Conservation (phyloP, 2,329 filamentous ascomycete genomes). For the Parascedosporium putredinis region DNA sequence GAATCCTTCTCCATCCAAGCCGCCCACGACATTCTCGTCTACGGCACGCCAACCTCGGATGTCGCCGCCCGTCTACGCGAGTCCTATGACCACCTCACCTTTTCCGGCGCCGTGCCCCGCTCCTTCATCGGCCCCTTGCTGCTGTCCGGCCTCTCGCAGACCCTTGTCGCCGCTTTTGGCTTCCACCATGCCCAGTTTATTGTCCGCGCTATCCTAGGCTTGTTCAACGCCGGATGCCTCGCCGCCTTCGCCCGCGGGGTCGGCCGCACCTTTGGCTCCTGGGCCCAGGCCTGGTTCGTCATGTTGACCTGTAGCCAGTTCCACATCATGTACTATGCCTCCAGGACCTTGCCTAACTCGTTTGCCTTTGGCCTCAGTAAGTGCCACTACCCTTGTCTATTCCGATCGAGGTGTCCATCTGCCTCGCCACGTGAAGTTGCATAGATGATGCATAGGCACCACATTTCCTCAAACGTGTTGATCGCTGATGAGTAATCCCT, state of each 20-base stretch:
- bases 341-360: slow-evolving; percentile 88
- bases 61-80: slow-evolving; percentile 41
- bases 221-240: slow-evolving; percentile 62
- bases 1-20: slow-evolving; percentile 98
- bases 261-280: slow-evolving; percentile 54
- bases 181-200: slow-evolving; percentile 48
- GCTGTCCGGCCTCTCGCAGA: slow-evolving; percentile 62
- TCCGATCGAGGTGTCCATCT: too few species aligned
- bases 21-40: slow-evolving; percentile 74
- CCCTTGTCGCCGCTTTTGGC: slow-evolving; percentile 47
- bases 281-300: slow-evolving; percentile 68
- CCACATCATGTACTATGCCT: slow-evolving; percentile 86
- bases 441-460: too few species aligned
- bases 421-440: too few species aligned
- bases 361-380: slow-evolving; percentile 81
- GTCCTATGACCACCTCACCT: slow-evolving; percentile 80
- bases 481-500: background rate
- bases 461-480: background rate
- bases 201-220: slow-evolving; percentile 66
- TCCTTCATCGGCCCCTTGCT: slow-evolving; percentile 77
- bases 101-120: slow-evolving; percentile 83
- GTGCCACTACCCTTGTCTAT: slow-evolving; percentile 19
- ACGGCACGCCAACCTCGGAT: slow-evolving; percentile 59
- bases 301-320: slow-evolving; percentile 76
- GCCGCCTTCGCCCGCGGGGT: slow-evolving; percentile 55